A percentile compares a stretch with the other conserved stretches of the same genome.
Evolutionary conservation across 1,139 yeast genomes (phyloP).

Genomic region (Hansenula sp.): DNA sequence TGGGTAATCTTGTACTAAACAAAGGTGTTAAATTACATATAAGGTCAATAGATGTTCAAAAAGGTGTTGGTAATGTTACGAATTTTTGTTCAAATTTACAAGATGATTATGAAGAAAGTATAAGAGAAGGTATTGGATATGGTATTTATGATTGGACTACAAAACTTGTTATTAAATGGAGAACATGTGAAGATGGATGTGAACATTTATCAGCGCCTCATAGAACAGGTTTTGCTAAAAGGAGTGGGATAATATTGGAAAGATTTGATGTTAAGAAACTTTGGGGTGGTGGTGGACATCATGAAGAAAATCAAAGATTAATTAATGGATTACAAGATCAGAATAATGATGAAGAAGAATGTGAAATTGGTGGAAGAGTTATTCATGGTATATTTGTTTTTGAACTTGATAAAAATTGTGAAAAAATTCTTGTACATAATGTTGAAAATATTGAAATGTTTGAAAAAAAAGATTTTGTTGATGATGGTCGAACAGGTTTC

Average conservation of each 20-base stretch:
- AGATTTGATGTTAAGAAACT: conserved; percentile 1
- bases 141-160: conserved; percentile 35
- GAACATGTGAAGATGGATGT: conserved; percentile 39
- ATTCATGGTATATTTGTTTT: conserved; percentile 65
- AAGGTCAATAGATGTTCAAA: conserved; percentile 32
- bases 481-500: conserved; percentile 6
- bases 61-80: conserved; percentile 9
- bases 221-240: not conserved
- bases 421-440: conserved; percentile 62
- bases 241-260: not conserved
- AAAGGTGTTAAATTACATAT: conserved; percentile 44
- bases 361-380: conserved; percentile 4
- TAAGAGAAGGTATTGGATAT: conserved; percentile 10
- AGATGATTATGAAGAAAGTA: too few species aligned
- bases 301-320: not conserved
- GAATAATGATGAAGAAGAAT: not conserved
- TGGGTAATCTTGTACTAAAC: conserved; percentile 50
- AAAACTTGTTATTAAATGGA: conserved; percentile 57
- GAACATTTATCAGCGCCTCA: conserved; percentile 8
- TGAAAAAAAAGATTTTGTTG: conserved; percentile 30
- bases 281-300: not conserved
- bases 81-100: not conserved
- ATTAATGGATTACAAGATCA: not conserved
- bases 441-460: conserved; percentile 71
- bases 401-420: conserved; percentile 59